A percentile compares a stretch with the other conserved stretches of the same genome.
Evolutionary conservation across 2,329 filamentous ascomycete species (phyloP).

Genomic region (Pseudocercospora pini-densiflorae): DNA sequence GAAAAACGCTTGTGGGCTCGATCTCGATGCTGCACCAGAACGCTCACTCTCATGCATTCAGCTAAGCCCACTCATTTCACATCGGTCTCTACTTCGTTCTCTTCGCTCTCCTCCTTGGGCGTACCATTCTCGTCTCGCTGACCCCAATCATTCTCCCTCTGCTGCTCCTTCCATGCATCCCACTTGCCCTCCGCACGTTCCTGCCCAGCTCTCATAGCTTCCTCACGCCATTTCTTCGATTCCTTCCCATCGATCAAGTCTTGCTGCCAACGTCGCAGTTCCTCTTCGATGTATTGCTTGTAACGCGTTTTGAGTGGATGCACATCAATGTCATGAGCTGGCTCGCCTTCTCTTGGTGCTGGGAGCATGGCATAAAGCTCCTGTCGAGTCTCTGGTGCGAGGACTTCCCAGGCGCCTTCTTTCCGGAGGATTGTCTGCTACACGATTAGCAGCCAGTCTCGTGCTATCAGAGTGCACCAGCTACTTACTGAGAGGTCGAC

Average conservation of each 20-base stretch:
- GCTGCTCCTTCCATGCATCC: constrained; percentile 59
- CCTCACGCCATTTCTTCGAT: constrained; percentile 60
- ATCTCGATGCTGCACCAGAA: not conserved
- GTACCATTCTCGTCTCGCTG: constrained; percentile 10
- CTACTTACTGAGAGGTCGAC: constrained; percentile 32
- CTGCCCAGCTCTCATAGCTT: constrained; percentile 58
- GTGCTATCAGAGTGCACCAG: not conserved
- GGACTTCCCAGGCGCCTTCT: constrained; percentile 36
- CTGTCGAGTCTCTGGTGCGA: constrained; percentile 30
- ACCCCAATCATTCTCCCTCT: constrained; percentile 63
- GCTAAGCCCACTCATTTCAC: constrained; percentile 1
- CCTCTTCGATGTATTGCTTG: constrained; percentile 56
- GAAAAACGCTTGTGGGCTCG: not conserved
- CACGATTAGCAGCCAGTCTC: not conserved
- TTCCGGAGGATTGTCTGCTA: constrained; percentile 37
- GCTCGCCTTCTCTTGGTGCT: constrained; percentile 25
- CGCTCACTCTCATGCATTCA: not conserved
- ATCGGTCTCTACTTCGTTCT: constrained; percentile 8
- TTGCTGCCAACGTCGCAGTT: constrained; percentile 59
- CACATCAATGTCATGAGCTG: constrained; percentile 45
- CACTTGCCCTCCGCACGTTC: constrained; percentile 60
- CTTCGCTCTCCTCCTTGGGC: constrained; percentile 4
- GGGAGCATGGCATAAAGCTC: constrained; percentile 39
- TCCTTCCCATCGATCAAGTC: constrained; percentile 61
- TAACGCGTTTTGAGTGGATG: constrained; percentile 48